Percentiles rank a stretch among this genome's conserved stretches.
Conservation (phyloP, 495 filamentous ascomycete genomes). For the Penicillium steckii region DNA sequence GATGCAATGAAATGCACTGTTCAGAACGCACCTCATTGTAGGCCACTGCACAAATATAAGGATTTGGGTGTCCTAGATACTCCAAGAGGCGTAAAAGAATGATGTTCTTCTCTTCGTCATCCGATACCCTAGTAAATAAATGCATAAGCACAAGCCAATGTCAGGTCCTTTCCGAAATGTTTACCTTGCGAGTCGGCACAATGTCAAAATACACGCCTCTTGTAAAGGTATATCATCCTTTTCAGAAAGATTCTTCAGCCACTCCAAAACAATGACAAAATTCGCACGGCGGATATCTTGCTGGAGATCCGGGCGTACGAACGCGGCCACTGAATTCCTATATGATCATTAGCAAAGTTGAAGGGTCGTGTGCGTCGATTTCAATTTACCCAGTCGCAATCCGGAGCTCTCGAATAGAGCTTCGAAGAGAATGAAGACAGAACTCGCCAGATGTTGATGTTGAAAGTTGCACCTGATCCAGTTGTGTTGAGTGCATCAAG, state of each 20-base stretch:
- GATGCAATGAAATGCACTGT: neutral
- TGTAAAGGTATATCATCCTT: constrained; percentile 61
- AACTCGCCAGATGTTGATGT: constrained; percentile 68
- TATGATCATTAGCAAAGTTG: constrained; percentile 22
- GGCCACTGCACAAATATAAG: constrained; percentile 72
- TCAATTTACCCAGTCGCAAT: constrained; percentile 66
- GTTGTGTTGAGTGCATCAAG: constrained; percentile 57
- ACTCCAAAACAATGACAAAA: constrained; percentile 61
- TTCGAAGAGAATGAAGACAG: constrained; percentile 75
- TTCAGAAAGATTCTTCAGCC: constrained; percentile 68
- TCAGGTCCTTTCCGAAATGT: constrained; percentile 1
- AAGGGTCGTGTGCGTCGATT: neutral
- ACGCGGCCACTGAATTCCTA: constrained; percentile 64
- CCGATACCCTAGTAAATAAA: constrained; percentile 46
- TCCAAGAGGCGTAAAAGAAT: constrained; percentile 79
- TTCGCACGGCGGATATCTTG: constrained; percentile 58
- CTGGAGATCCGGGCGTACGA: constrained; percentile 54
- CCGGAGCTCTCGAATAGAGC: constrained; percentile 81
- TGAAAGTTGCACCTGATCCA: constrained; percentile 62
- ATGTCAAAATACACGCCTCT: constrained; percentile 82
- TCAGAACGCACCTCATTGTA: constrained; percentile 67
- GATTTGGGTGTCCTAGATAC: constrained; percentile 81
- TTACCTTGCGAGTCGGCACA: constrained; percentile 75
- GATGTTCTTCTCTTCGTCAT: constrained; percentile 79
- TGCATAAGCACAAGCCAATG: neutral